Base-by-base conservation (phyloP, 345 rosid genomes). In the Erucastrum elatum region DNA sequence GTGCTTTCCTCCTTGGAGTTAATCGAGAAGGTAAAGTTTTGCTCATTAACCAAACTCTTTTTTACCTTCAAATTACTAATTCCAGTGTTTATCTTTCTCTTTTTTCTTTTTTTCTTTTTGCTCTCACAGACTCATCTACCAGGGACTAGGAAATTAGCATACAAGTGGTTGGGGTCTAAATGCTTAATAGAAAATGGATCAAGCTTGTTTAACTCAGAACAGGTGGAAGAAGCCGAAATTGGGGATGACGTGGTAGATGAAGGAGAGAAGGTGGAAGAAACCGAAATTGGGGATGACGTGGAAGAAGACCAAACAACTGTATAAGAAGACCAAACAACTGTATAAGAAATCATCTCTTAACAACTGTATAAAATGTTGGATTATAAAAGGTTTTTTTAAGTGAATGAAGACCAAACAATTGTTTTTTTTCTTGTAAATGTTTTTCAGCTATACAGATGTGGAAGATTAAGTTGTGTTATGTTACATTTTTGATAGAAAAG, bases 91-190 rank as follows among this genome's bases (percentile, higher is more conserved):
- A 65, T 78, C 62, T 77, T 25, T 31, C 49, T n/a, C 21, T 10
- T 39, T 25, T 8, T 29, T 60, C 6, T 21, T 21, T 68, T 70
- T 76, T 21, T 21, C 21, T 21, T 21, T 21, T 21, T 21, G 21
- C 21, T 21, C 21, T 21, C 21, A 34, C 84, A 93, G 97, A 88
- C 87, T 41, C 95, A 84, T 69, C 88, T 87, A 70, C 91, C 92
- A 7, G 94, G 85, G 71, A 91, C 84, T 56, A 88, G 86, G 84
- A 91, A 83, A 74, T 89, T 94, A 31, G 95, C 97, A 15, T 93
- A 87, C 59, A 91, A 82, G 82, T 93, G 98, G 98, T 62, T 88
- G 75, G 98, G 92, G 71, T 83, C 90, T 82, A 81, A 76, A 75
- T 83, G 85, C 77, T 79, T 81, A 64, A 58, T 75, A 9, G 77